These are phyloP conservation scores for Thermothielavioides terrestris DNA, from an alignment of 495 filamentous ascomycete genomes.

Conservation along the genomic window DNA sequence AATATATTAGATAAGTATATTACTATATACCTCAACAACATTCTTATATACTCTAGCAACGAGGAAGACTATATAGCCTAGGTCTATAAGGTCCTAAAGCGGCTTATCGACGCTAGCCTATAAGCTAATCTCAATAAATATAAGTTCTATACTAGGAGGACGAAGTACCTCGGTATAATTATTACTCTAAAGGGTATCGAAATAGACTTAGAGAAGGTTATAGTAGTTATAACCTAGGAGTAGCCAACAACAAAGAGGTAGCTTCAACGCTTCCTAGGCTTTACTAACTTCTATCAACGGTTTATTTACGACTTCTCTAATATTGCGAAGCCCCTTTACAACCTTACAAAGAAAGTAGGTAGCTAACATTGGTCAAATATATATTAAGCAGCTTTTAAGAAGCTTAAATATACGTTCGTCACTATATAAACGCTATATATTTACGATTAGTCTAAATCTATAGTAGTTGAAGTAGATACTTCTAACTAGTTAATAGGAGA, in stretches of 20 bases:
- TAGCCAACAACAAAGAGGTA: not conserved
- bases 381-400: not conserved
- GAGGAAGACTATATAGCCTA: too few relatives aligned
- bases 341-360: not conserved
- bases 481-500: not conserved
- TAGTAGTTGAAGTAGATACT: not conserved
- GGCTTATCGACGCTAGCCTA: not conserved
- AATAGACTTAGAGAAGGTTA: conserved; percentile 4
- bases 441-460: not conserved
- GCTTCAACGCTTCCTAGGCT: not conserved
- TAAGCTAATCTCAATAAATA: not conserved
- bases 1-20: too few relatives aligned
- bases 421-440: not conserved
- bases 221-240: not conserved
- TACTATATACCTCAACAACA: too few relatives aligned
- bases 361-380: not conserved
- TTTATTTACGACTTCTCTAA: conserved; percentile 1
- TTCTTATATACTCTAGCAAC: too few relatives aligned
- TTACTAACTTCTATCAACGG: conserved; percentile 11
- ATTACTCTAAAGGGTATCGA: not conserved
- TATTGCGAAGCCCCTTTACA: not conserved
- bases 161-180: not conserved
- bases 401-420: not conserved
- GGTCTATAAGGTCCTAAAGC: too few relatives aligned
- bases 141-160: not conserved